Evolutionary conservation across 352 stramenopile species (phyloP).

Genomic region (Phytophthora rubi): DNA sequence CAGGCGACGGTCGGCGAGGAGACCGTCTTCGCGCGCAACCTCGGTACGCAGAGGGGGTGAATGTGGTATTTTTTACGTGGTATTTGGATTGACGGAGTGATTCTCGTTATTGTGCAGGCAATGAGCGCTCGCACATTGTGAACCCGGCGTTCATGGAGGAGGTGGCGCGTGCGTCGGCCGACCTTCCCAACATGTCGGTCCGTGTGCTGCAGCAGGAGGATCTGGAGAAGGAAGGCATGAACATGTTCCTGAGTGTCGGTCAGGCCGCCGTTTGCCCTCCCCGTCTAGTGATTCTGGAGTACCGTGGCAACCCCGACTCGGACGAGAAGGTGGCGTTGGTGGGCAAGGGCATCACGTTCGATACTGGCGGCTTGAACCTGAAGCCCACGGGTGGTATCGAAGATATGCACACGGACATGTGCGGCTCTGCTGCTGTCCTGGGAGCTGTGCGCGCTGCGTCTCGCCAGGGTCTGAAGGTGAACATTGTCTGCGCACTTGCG

Average conservation of each 20-base stretch:
- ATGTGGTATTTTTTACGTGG: neutral
- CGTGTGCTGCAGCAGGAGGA: constrained; percentile 82
- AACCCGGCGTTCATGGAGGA: constrained; percentile 85
- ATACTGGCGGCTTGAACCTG: constrained; percentile 95
- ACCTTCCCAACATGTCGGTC: constrained; percentile 83
- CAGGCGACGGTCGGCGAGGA: constrained; percentile 76
- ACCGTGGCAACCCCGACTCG: constrained; percentile 68
- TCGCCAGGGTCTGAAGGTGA: constrained; percentile 74
- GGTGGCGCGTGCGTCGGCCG: constrained; percentile 62
- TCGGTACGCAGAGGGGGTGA: constrained; percentile 41
- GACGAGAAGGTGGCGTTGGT: constrained; percentile 86
- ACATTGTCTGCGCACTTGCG: constrained; percentile 80
- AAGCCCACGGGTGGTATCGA: constrained; percentile 93
- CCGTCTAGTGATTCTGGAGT: constrained; percentile 87
- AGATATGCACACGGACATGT: constrained; percentile 95
- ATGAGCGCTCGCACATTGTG: constrained; percentile 81
- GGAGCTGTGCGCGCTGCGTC: constrained; percentile 78
- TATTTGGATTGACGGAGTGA: neutral
- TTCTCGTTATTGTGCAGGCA: constrained; percentile 38
- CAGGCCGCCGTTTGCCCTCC: constrained; percentile 74
- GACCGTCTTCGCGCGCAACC: constrained; percentile 86
- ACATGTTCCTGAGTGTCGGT: constrained; percentile 87
- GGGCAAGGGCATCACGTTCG: constrained; percentile 95
- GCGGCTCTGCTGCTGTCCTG: constrained; percentile 87
- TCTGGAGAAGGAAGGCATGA: constrained; percentile 79